phyloP scores from a whole-genome alignment of 768 basidiomycete species.

The Boletus bicolor region DNA sequence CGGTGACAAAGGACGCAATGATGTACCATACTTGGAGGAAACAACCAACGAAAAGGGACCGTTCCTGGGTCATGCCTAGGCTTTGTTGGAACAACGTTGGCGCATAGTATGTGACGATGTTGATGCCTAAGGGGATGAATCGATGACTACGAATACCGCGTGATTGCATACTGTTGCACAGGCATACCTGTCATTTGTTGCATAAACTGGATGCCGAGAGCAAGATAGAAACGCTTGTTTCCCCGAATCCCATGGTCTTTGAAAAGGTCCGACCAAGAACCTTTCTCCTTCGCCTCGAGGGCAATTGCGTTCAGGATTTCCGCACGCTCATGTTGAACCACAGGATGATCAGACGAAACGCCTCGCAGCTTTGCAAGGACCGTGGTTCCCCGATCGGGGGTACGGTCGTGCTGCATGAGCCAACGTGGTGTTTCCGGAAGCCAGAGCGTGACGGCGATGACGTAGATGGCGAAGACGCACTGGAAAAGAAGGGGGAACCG shows the following conservation, averaged over 20 bases:
- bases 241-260: neutral
- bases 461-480: neutral
- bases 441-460: neutral
- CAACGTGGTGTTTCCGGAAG: neutral
- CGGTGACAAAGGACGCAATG: neutral
- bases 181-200: neutral
- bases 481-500: conserved; percentile 3
- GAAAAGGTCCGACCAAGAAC: neutral
- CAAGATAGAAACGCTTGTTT: neutral
- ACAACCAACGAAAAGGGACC: neutral
- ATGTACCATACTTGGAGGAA: neutral
- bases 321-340: neutral
- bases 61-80: neutral
- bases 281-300: neutral
- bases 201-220: neutral
- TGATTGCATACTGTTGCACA: neutral
- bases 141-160: too few species aligned
- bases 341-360: neutral
- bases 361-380: neutral
- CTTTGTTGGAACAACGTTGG: neutral
- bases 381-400: neutral
- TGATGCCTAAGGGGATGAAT: neutral
- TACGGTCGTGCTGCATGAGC: neutral
- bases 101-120: neutral
- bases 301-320: neutral